Conservation (phyloP, 768 basidiomycete species). For the Termitomyces bulborhizus region DNA sequence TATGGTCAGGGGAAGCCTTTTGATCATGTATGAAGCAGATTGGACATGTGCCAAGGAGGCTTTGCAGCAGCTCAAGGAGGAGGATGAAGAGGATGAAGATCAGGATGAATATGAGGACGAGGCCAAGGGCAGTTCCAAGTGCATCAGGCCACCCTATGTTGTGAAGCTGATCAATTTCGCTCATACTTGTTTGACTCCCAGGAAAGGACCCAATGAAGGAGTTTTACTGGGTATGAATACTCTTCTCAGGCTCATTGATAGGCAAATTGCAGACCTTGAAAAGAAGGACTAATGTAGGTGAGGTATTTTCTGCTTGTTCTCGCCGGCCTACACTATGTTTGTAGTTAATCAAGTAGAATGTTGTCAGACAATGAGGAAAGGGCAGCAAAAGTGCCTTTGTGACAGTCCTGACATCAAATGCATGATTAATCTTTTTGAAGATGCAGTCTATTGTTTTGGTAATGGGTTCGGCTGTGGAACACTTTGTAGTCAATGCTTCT, state of each 20-base stretch:
- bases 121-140: conserved; percentile 20
- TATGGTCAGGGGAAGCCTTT: conserved; percentile 76
- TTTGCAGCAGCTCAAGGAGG: conserved; percentile 12
- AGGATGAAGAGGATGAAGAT: conserved; percentile 6
- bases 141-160: conserved; percentile 43
- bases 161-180: conserved; percentile 94
- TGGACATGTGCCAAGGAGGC: conserved; percentile 21
- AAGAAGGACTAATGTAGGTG: not conserved
- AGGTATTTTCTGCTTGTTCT: not conserved
- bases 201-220: conserved; percentile 73
- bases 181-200: conserved; percentile 65
- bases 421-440: too few relatives aligned
- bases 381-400: too few relatives aligned
- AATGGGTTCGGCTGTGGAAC: too few relatives aligned
- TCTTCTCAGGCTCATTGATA: conserved; percentile 50
- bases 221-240: conserved; percentile 72
- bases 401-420: too few relatives aligned
- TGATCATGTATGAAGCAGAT: conserved; percentile 70
- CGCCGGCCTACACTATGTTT: not conserved
- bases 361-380: too few relatives aligned
- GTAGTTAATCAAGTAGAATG: not conserved
- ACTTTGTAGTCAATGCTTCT: too few relatives aligned
- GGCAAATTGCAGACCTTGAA: conserved; percentile 16
- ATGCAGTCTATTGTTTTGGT: too few relatives aligned
- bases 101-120: conserved; percentile 10